Percentiles rank a stretch among this genome's conserved stretches.
Evolutionary conservation across 306 rosid genomes (phyloP).

Genomic region (Amphicarpaea edgeworthii): DNA sequence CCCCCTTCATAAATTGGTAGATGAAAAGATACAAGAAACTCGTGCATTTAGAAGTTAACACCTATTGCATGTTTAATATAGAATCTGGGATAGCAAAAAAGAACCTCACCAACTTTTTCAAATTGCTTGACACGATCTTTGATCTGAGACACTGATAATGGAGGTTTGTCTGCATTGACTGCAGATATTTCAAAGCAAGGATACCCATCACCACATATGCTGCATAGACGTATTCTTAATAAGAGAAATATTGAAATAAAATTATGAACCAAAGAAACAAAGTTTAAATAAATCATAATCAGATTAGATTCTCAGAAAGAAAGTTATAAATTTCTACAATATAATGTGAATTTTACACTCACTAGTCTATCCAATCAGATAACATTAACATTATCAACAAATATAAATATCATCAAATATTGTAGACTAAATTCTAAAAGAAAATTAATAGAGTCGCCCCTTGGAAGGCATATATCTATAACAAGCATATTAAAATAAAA

Average conservation of each 20-base stretch:
- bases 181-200: conserved; percentile 97
- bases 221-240: conserved; percentile 53
- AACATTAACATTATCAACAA: conserved; percentile 8
- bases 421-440: not conserved
- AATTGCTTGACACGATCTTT: conserved; percentile 90
- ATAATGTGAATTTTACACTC: conserved; percentile 24
- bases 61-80: not conserved
- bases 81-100: conserved; percentile 23
- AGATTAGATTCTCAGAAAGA: conserved; percentile 21
- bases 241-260: conserved; percentile 35
- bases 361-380: not conserved
- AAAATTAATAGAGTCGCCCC: not conserved
- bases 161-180: conserved; percentile 96
- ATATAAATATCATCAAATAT: conserved; percentile 26
- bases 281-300: conserved; percentile 25
- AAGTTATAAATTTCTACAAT: not conserved
- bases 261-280: conserved; percentile 34
- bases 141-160: conserved; percentile 69
- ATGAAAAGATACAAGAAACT: conserved; percentile 24
- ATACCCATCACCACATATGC: conserved; percentile 75
- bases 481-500: conserved; percentile 33
- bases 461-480: conserved; percentile 23
- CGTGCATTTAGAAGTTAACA: conserved; percentile 9
- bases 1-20: conserved; percentile 15
- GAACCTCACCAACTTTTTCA: conserved; percentile 76